Percentiles rank a stretch among this genome's conserved stretches.
phyloP scores from a whole-genome alignment of 176 grass and related monocot species.

The Ampelocalamus luodianensis region DNA sequence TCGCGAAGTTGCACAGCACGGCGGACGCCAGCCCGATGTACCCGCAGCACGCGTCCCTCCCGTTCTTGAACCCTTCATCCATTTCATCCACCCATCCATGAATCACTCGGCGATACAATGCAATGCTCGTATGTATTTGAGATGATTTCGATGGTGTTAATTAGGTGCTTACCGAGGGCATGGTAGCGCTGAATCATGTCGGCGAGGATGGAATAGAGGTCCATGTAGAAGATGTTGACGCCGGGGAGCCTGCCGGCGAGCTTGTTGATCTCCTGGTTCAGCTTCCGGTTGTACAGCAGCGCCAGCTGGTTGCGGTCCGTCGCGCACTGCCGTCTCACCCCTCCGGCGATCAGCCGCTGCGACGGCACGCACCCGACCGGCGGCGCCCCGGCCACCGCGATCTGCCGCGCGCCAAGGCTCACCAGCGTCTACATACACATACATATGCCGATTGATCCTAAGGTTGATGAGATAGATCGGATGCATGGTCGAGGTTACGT shows the following conservation, averaged over 20 bases:
- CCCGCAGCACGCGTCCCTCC: constrained; percentile 62
- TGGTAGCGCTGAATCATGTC: constrained; percentile 50
- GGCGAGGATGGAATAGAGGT: constrained; percentile 56
- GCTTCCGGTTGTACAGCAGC: constrained; percentile 54
- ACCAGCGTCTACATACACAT: constrained; percentile 33
- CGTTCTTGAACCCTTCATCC: constrained; percentile 50
- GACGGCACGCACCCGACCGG: constrained; percentile 64
- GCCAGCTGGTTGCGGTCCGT: constrained; percentile 61
- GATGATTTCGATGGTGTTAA: no score
- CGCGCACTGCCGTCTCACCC: constrained; percentile 46
- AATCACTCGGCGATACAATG: neutral
- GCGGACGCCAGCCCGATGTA: constrained; percentile 43
- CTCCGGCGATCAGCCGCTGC: constrained; percentile 58
- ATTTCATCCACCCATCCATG: neutral
- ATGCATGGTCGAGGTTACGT: no score
- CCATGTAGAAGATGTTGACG: constrained; percentile 47
- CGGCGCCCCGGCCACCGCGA: constrained; percentile 47
- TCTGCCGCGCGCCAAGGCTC: constrained; percentile 42
- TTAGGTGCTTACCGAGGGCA: constrained; percentile 29
- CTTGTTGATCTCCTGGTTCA: constrained; percentile 16
- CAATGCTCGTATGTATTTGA: no score
- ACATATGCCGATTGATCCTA: no score
- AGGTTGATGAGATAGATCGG: no score
- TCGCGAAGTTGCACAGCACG: constrained; percentile 60
- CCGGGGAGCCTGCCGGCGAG: constrained; percentile 31